Percentiles rank a stretch among this genome's conserved stretches.
Conservation (phyloP, 108 stramenopile species). For the Cyclotella kingstonii region DNA sequence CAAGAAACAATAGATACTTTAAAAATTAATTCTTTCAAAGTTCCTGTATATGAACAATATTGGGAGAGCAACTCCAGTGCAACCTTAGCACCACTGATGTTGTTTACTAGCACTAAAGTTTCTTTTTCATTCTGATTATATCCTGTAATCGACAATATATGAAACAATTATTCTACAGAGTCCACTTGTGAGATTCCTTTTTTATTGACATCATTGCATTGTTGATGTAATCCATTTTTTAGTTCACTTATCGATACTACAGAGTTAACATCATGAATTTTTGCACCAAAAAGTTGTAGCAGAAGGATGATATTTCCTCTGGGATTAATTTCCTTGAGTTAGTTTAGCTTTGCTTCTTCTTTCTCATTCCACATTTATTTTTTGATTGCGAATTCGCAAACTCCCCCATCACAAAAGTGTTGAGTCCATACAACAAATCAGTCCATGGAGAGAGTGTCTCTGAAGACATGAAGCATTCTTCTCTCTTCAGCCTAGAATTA, state of each 20-base stretch:
- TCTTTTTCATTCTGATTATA: neutral
- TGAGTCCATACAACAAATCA: slow-evolving; percentile 36
- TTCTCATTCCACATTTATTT: slow-evolving; percentile 11
- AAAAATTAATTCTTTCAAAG: neutral
- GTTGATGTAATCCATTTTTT: too few species aligned
- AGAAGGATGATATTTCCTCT: slow-evolving; percentile 27
- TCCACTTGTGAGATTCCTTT: slow-evolving; percentile 12
- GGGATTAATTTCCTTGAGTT: slow-evolving; percentile 10
- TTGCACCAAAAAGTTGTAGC: slow-evolving; percentile 49
- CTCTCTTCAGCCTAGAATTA: slow-evolving; percentile 11
- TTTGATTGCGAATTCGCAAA: slow-evolving; percentile 25
- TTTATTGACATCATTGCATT: slow-evolving; percentile 12
- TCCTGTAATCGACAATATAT: neutral
- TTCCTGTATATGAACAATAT: neutral
- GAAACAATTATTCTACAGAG: slow-evolving; percentile 4
- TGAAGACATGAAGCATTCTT: slow-evolving; percentile 4
- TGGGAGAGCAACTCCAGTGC: slow-evolving; percentile 28
- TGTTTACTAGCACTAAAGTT: slow-evolving; percentile 29
- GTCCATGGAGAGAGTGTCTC: slow-evolving; percentile 18
- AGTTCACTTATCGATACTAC: too few species aligned
- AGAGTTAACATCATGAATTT: slow-evolving; percentile 34
- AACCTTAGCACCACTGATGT: slow-evolving; percentile 18
- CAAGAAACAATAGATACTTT: slow-evolving; percentile 24
- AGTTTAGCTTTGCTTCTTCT: slow-evolving; percentile 10
- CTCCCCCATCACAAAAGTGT: slow-evolving; percentile 35